Base-by-base conservation (phyloP, 176 grass and related monocot species). In the Aegilops umbellulata region DNA sequence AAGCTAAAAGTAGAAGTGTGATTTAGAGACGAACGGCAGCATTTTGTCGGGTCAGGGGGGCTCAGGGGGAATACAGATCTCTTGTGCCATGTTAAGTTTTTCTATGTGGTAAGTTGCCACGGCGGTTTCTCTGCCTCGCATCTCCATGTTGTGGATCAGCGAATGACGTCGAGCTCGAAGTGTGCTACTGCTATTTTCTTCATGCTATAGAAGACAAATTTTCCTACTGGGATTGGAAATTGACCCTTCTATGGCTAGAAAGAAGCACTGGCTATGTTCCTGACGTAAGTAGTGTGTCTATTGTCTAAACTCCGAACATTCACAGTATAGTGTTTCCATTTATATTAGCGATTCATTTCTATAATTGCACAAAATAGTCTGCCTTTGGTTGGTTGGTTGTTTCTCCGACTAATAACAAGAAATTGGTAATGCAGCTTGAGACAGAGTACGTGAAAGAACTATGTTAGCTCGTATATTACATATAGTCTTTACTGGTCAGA, bases 81-180 rank as follows among this genome's bases (percentile, higher is more conserved):
- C 76, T 20, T 74, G 6, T 66, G 20, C 9, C 12, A 81, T 76
- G 61, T 77, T 20, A 24, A 36, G 77, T 36, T 87, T 2, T n/a
- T n/a, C n/a, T 36, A 72, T 65, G 74, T 72, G 71, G 26, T 14
- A 73, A 86, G 30, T 83, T 86, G 10, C 31, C 61, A 8, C 31
- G 27, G 11, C 1, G 13, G 6, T 65, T 90, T 70, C 51, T 82
- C 6, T 58, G 1, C 71, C 14, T 51, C 57, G 16, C 12, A 55
- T 70, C n/a, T 53, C 60, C 13, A 57, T 71, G 23, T 30, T 77
- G 51, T 61, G 27, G 8, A 58, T 32, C 60, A 73, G 57, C 27
- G 26, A 16, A 65, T 63, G 42, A 41, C 53, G 53, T 20, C 65
- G 53, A 71, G 72, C 46, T 49, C 46, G 14, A 49, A 49, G 46